A percentile compares a stretch with the other conserved stretches of the same genome.
phyloP scores from a whole-genome alignment of 2,329 filamentous ascomycete genomes.

The Chaetomium sp. region DNA sequence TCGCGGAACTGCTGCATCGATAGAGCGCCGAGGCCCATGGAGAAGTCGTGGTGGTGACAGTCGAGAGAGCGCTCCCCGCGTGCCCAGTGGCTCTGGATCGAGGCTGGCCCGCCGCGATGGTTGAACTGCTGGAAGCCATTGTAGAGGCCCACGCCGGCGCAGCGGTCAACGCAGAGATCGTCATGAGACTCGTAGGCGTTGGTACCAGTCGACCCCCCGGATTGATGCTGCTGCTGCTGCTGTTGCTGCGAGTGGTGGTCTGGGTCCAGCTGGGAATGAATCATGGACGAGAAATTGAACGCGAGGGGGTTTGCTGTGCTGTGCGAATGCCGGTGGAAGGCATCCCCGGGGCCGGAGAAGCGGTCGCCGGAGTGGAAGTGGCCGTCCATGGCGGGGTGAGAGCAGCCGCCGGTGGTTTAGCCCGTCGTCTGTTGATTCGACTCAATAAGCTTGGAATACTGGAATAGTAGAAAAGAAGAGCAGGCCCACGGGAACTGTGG shows the following conservation, averaged over 20 bases:
- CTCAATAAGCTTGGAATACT: background rate
- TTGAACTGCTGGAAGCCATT: constrained; percentile 25
- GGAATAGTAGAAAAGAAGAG: background rate
- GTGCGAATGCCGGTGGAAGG: constrained; percentile 17
- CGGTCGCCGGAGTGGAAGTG: constrained; percentile 1
- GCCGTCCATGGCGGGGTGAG: constrained; percentile 7
- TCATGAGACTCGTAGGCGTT: constrained; percentile 21
- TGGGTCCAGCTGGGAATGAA: constrained; percentile 8
- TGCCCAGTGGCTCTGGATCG: constrained; percentile 16
- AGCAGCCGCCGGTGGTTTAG: background rate
- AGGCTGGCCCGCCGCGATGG: constrained; percentile 17
- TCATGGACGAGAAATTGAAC: constrained; percentile 15
- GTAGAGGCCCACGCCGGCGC: constrained; percentile 24
- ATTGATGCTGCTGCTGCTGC: background rate
- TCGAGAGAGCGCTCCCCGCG: constrained; percentile 8
- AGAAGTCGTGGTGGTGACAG: constrained; percentile 5
- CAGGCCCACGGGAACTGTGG: background rate
- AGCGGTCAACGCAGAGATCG: constrained; percentile 24
- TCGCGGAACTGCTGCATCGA: constrained; percentile 14
- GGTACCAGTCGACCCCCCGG: background rate
- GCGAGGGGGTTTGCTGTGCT: constrained; percentile 10
- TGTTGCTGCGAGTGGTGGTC: constrained; percentile 2
- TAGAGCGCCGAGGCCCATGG: constrained; percentile 7
- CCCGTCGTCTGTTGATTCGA: background rate
- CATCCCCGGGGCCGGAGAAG: constrained; percentile 6